phyloP scores from a whole-genome alignment of 768 basidiomycete genomes.

The Lanmaoa pseudosensibilis region DNA sequence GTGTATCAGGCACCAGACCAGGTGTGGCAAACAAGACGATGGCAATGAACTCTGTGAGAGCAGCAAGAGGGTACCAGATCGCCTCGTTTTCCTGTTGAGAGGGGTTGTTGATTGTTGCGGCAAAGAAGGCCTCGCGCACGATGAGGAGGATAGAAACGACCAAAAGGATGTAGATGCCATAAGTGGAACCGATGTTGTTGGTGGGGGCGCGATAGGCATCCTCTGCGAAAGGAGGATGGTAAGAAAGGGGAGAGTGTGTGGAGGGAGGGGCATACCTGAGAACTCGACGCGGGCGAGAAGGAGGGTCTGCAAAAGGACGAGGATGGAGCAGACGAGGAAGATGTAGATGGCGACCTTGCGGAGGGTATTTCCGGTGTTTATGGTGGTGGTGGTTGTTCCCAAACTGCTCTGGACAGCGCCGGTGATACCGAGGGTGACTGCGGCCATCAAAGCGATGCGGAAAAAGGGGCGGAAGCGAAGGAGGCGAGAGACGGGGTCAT shows the following conservation, averaged over 20 bases:
- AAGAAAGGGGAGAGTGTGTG: neutral
- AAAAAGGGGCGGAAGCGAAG: slow-evolving; percentile 23
- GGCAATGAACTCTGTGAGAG: slow-evolving; percentile 33
- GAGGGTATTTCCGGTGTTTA: slow-evolving; percentile 24
- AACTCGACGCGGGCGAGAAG: slow-evolving; percentile 23
- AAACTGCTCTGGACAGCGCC: slow-evolving; percentile 19
- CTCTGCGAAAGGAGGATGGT: slow-evolving; percentile 3
- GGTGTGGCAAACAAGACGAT: slow-evolving; percentile 28
- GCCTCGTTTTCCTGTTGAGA: slow-evolving; percentile 28
- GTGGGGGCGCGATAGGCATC: neutral
- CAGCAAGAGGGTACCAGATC: slow-evolving; percentile 36
- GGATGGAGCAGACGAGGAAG: slow-evolving; percentile 28
- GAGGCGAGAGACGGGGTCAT: slow-evolving; percentile 15
- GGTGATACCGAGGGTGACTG: slow-evolving; percentile 30
- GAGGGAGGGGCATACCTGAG: slow-evolving; percentile 2
- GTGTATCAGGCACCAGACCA: slow-evolving; percentile 32
- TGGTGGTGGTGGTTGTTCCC: neutral
- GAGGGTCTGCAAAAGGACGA: slow-evolving; percentile 20
- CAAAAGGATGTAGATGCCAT: slow-evolving; percentile 26
- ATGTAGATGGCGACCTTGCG: slow-evolving; percentile 31
- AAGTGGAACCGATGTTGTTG: slow-evolving; percentile 13
- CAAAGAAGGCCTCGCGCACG: slow-evolving; percentile 32
- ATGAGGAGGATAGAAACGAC: slow-evolving; percentile 27
- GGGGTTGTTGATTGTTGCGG: slow-evolving; percentile 20
- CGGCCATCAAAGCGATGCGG: slow-evolving; percentile 26